Evolutionary conservation across 352 stramenopile genomes (phyloP), one percentile per base, ranked within the genome.

Genomic region (Aphanomyces invadans): DNA sequence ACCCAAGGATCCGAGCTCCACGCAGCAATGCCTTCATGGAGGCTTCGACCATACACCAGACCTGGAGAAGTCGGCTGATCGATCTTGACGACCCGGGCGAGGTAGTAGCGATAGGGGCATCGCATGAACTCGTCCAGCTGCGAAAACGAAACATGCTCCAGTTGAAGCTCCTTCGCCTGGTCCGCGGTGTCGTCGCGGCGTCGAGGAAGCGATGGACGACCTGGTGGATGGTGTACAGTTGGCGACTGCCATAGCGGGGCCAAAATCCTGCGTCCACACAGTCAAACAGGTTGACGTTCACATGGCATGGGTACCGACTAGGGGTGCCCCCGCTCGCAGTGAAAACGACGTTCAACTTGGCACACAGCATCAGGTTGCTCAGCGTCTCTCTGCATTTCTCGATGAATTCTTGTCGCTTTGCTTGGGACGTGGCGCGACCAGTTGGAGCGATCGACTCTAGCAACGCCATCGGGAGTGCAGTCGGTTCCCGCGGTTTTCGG

Each of bases 111-210:
- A 31, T 92, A 80, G 7, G 85, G 85, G 70, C 85, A 94, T 17
- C 85, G 80, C 19, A 81, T 69, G 52, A 91, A 94, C 71, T 92
- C 81, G 25, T 78, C 75, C 42, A 94, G 87, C 51, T 94, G 85
- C 11, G 85, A 85, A 54, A 88, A 94, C 33, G 85, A 94, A 54
- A 94, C 68, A 54, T 94, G 83, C 0, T 70, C 32, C 10, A 82
- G 80, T 19, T 87, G 56, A 56, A 80, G 89, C 36, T 73, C 60
- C 39, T 15, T 26, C 9, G 1, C 23, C 4, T 36, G 9, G 15
- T 53, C 21, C 21, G 25, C 21, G 49, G 11, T 1, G 49, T 21
- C 49, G 21, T 25, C 25, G 23, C 19, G 49, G 23, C 49, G 49
- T n/a, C 7, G 26, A 2, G 26, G 0, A 7, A 21, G 7, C 55